Evolutionary conservation across 495 filamentous ascomycete species (phyloP), one percentile per base, ranked within the genome.

Genomic region (Polyplosphaeria fusca): DNA sequence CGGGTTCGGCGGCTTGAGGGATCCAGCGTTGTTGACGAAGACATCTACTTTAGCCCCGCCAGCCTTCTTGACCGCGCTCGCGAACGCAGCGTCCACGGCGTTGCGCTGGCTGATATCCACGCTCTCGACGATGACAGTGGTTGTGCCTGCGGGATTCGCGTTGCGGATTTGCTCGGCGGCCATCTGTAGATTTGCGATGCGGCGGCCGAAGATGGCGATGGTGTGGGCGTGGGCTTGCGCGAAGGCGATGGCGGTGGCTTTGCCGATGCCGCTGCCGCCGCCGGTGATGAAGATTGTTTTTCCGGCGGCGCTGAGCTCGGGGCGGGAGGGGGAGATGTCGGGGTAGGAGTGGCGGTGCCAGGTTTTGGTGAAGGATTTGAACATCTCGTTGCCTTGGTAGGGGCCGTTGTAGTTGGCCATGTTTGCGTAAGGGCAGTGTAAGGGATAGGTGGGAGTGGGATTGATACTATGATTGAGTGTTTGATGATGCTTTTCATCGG

Each of bases 81-180:
- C 53, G 42, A 79, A 73, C 4, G 74, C 72, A 2, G 60, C 45
- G 25, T 74, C 68, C 11, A 79, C 68, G 55, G 73, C 64, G 24
- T 38, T 58, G 55, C 72, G 62, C 23, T 74, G 70, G 11, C 70
- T 75, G 12, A 55, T 19, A 38, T 55, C 52, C 3, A 46, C 52
- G 26, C 20, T 25, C 50, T 53, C 50, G 50, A 53, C 42, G 49
- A 78, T 53, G 57, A 77, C 76, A 0, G 71, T 68, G 5, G 70
- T 55, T 9, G 63, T 64, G 1, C 52, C 51, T 14, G 63, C 64
- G 26, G 71, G 63, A 37, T 70, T 52, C 20, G 67, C 53, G 16
- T 28, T 51, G 37, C 59, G 20, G 57, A 47, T 64, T 23, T 65
- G 52, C 13, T 60, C 46, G 22, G 70, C 32, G 44, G 72, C 66